phyloP scores from a whole-genome alignment of 176 grass and related monocot genomes.

The Aechmea fasciata region DNA sequence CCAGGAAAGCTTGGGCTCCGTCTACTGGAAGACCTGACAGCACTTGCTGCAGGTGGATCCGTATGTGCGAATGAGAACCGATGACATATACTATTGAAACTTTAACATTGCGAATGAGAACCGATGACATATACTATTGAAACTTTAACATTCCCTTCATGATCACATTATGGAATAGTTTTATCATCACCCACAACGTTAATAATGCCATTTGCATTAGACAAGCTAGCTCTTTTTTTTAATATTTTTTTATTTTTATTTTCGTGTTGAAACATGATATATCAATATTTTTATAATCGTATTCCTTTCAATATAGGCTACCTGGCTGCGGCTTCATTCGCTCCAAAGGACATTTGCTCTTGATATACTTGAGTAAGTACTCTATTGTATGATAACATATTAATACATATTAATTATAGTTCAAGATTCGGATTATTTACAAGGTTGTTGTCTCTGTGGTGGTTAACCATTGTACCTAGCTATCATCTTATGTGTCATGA shows the following conservation, averaged over 20 bases:
- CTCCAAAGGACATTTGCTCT: constrained; percentile 86
- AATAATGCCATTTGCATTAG: background rate
- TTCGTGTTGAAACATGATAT: background rate
- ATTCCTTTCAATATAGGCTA: constrained; percentile 39
- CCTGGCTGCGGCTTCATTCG: constrained; percentile 70
- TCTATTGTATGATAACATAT: constrained; percentile 13
- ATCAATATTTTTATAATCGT: background rate
- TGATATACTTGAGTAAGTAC: constrained; percentile 90
- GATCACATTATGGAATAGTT: constrained; percentile 11
- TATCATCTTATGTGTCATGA: background rate
- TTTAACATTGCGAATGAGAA: constrained; percentile 28
- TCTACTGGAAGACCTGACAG: constrained; percentile 96
- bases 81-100: background rate
- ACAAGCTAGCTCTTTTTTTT: background rate
- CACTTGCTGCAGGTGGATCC: constrained; percentile 99
- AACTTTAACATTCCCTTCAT: constrained; percentile 5
- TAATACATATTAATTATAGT: background rate
- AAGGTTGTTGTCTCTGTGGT: background rate
- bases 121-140: background rate
- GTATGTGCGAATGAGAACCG: constrained; percentile 61
- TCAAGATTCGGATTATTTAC: background rate
- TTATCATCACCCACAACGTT: background rate
- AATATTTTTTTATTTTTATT: background rate
- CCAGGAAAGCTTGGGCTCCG: constrained; percentile 86
- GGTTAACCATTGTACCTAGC: background rate